Percentiles rank a stretch among this genome's conserved stretches.
Evolutionary conservation across 768 basidiomycete species (phyloP).

Genomic region (Rhodocollybia butyracea): DNA sequence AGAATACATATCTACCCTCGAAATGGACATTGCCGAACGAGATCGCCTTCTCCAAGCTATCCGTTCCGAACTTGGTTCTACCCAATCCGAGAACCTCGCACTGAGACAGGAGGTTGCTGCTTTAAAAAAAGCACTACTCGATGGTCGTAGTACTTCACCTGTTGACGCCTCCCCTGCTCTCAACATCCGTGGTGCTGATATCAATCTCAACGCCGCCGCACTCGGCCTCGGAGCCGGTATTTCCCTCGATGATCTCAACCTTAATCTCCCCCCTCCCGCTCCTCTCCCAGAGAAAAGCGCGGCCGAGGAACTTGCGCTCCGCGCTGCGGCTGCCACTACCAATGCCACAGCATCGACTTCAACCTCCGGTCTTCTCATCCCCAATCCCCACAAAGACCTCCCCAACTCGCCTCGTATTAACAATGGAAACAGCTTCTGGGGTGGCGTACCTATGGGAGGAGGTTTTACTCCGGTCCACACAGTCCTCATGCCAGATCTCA

Average conservation of each 20-base stretch:
- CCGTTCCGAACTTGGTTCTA: conserved; percentile 75
- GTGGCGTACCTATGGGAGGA: conserved; percentile 55
- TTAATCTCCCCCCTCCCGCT: conserved; percentile 49
- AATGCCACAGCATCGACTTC: conserved; percentile 17
- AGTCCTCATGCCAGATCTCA: conserved; percentile 72
- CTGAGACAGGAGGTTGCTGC: conserved; percentile 73
- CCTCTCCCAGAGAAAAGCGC: conserved; percentile 41
- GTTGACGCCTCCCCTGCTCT: conserved; percentile 31
- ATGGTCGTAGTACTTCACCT: conserved; percentile 53
- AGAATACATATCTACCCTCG: conserved; percentile 95
- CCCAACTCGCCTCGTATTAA: conserved; percentile 57
- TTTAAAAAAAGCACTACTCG: conserved; percentile 72
- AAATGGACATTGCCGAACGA: conserved; percentile 89
- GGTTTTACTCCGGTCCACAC: conserved; percentile 85
- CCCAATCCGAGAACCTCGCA: conserved; percentile 78
- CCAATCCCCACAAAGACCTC: conserved; percentile 78
- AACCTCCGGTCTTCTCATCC: conserved; percentile 38
- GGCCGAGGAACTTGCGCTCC: conserved; percentile 28
- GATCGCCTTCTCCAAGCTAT: conserved; percentile 89
- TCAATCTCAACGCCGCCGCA: conserved; percentile 30
- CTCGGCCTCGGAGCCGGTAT: conserved; percentile 5
- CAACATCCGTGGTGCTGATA: conserved; percentile 23
- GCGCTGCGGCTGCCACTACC: conserved; percentile 9
- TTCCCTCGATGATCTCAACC: conserved; percentile 31
- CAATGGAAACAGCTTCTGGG: conserved; percentile 70